Evolutionary conservation across 768 basidiomycete species (phyloP).

Genomic region (Russula earlei): DNA sequence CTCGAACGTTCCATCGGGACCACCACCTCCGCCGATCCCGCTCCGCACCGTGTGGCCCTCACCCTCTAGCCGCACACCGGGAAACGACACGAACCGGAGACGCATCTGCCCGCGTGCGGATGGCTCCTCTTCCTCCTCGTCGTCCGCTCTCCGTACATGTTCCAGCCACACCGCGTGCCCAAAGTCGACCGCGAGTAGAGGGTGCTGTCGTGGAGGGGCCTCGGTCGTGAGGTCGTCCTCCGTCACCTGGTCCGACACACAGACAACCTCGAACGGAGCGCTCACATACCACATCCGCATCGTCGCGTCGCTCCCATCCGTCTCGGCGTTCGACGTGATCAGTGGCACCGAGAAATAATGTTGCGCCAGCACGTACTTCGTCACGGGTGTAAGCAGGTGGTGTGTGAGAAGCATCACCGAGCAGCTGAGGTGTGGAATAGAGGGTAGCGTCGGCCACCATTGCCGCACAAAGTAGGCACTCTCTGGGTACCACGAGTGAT

Average conservation of each 20-base stretch:
- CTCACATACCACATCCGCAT: no score
- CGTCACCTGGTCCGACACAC: no score
- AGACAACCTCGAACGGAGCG: no score
- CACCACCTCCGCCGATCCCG: no score
- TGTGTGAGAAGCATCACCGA: conserved; percentile 59
- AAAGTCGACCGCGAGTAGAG: no score
- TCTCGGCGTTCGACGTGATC: conserved; percentile 1
- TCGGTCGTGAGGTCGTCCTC: no score
- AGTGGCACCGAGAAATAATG: conserved; percentile 70
- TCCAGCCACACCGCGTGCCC: no score
- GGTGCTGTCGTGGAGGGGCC: no score
- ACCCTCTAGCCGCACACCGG: no score
- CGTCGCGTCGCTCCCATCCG: conserved; percentile 32
- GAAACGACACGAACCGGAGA: no score
- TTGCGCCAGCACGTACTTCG: conserved; percentile 57
- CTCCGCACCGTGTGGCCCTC: no score
- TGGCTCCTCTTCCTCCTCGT: conserved; percentile 25
- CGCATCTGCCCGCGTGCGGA: conserved; percentile 34
- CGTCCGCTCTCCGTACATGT: conserved; percentile 31
- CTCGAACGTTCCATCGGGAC: no score
- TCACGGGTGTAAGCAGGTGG: conserved; percentile 53
- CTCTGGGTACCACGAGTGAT: conserved; percentile 62
- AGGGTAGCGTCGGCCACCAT: conserved; percentile 65
- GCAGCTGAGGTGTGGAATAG: conserved; percentile 58
- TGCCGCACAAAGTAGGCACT: conserved; percentile 70